phyloP scores from a whole-genome alignment of 805 yeast species.

The Isabelozyma heimii region DNA sequence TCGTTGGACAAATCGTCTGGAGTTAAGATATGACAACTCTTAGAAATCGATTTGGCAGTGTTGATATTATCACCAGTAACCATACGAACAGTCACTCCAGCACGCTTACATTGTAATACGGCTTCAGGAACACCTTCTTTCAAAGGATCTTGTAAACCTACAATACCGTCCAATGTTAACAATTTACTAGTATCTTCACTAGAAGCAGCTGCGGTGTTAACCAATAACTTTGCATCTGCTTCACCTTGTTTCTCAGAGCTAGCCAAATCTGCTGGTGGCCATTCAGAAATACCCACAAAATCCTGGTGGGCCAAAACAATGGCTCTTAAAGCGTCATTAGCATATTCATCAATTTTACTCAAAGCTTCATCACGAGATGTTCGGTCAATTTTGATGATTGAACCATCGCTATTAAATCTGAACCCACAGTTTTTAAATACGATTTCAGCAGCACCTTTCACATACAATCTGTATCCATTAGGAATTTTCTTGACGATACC shows the following conservation, averaged over 20 bases:
- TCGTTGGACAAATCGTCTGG: slow-evolving; percentile 52
- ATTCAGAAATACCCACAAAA: slow-evolving; percentile 41
- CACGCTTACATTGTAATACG: slow-evolving; percentile 76
- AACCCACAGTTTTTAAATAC: slow-evolving; percentile 60
- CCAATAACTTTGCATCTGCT: slow-evolving; percentile 25
- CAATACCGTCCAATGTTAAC: slow-evolving; percentile 65
- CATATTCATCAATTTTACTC: slow-evolving; percentile 50
- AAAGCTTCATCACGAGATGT: slow-evolving; percentile 23
- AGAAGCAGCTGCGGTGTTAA: slow-evolving; percentile 18
- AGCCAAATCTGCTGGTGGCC: slow-evolving; percentile 67
- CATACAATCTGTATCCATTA: slow-evolving; percentile 55
- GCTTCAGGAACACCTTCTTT: slow-evolving; percentile 90
- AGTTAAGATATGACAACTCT: slow-evolving; percentile 74
- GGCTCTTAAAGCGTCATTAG: slow-evolving; percentile 81
- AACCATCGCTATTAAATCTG: slow-evolving; percentile 22
- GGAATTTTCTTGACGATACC: slow-evolving; percentile 63
- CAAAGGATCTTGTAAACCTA: slow-evolving; percentile 94
- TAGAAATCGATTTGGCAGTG: slow-evolving; percentile 90
- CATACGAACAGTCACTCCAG: slow-evolving; percentile 96
- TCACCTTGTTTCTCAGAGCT: slow-evolving; percentile 11
- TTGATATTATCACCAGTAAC: slow-evolving; percentile 94
- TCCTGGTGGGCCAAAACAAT: slow-evolving; percentile 84
- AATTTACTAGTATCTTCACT: slow-evolving; percentile 19
- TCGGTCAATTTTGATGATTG: slow-evolving; percentile 24
- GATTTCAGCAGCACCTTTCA: slow-evolving; percentile 96